These are phyloP conservation scores for Apostasia ramifera DNA, from an alignment of 106 monocot species.

Conservation along the genomic window DNA sequence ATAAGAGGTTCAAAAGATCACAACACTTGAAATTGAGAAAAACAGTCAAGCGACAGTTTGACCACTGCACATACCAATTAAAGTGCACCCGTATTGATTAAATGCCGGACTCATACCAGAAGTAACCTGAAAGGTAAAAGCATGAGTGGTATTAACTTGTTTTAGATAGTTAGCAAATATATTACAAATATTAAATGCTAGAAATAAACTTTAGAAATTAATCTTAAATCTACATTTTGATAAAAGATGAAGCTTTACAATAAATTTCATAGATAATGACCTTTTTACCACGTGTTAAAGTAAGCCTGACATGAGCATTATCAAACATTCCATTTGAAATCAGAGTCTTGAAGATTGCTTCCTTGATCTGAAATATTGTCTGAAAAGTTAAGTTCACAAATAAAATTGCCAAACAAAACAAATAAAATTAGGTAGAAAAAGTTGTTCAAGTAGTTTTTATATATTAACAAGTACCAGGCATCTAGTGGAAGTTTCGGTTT, in stretches of 20 bases:
- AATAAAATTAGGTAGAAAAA: neutral
- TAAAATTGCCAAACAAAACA: too few relatives aligned
- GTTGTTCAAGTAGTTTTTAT: neutral
- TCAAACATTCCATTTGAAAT: conserved; percentile 89
- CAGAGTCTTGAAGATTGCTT: conserved; percentile 88
- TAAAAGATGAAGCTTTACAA: neutral
- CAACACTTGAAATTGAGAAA: neutral
- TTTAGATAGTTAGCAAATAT: neutral
- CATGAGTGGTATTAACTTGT: neutral
- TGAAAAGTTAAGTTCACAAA: too few relatives aligned
- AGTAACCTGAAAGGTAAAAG: conserved; percentile 59
- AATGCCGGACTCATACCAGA: conserved; percentile 98
- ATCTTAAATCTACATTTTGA: neutral
- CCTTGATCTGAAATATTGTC: conserved; percentile 56
- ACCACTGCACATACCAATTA: conserved; percentile 59
- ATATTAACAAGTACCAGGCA: neutral
- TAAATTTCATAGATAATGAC: conserved; percentile 19
- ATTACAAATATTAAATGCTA: neutral
- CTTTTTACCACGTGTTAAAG: conserved; percentile 95
- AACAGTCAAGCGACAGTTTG: neutral
- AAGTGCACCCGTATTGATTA: conserved; percentile 94
- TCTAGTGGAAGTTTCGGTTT: neutral
- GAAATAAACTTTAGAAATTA: neutral
- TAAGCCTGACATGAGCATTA: conserved; percentile 93
- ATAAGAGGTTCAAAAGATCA: neutral